These are phyloP conservation scores for Cercophora scortea DNA, from an alignment of 495 filamentous ascomycete genomes.

Conservation along the genomic window DNA sequence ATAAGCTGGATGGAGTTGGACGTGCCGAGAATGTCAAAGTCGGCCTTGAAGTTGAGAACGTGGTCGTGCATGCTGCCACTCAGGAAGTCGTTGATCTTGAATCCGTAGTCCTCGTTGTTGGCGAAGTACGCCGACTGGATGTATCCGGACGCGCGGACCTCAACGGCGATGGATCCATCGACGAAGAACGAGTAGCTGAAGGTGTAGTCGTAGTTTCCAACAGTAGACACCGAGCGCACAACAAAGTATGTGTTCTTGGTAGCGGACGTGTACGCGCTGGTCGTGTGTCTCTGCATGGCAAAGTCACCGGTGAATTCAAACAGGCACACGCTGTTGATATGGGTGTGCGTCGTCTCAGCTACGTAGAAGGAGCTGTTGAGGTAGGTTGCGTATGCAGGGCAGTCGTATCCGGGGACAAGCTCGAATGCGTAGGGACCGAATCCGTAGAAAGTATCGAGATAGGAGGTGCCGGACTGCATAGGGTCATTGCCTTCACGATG, in stretches of 20 bases:
- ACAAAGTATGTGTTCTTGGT: constrained; percentile 41
- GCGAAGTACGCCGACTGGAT: constrained; percentile 46
- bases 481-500: constrained; percentile 33
- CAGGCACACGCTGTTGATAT: constrained; percentile 40
- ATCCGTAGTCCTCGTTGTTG: constrained; percentile 49
- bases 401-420: constrained; percentile 45
- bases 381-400: constrained; percentile 41
- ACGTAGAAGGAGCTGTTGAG: constrained; percentile 33
- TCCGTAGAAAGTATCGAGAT: constrained; percentile 40
- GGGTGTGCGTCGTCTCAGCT: constrained; percentile 29
- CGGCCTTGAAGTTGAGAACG: constrained; percentile 51
- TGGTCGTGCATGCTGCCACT: constrained; percentile 54
- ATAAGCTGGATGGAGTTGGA: constrained; percentile 41
- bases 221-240: constrained; percentile 34
- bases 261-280: constrained; percentile 22
- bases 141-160: constrained; percentile 48
- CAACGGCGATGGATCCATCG: constrained; percentile 46
- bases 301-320: constrained; percentile 42
- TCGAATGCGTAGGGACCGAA: constrained; percentile 39
- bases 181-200: constrained; percentile 37
- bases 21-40: constrained; percentile 45
- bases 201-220: constrained; percentile 43
- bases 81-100: constrained; percentile 44
- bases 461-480: constrained; percentile 31
- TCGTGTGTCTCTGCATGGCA: constrained; percentile 37